These are phyloP conservation scores for Epichloe bromicola DNA, from an alignment of 2,329 filamentous ascomycete genomes.

Conservation along the genomic window DNA sequence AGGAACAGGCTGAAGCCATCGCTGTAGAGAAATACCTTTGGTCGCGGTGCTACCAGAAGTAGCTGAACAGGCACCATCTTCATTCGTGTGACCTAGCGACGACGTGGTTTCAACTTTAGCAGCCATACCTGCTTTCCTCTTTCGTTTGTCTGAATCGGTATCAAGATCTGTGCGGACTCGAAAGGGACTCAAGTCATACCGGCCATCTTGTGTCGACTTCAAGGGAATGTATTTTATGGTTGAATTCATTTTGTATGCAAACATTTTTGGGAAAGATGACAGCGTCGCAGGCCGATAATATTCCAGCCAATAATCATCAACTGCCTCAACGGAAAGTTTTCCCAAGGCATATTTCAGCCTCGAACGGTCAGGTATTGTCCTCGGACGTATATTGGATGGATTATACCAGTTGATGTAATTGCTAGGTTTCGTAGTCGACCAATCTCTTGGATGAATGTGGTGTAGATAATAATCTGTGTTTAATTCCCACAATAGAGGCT, in stretches of 20 bases:
- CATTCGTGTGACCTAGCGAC: slow-evolving; percentile 15
- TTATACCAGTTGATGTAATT: slow-evolving; percentile 89
- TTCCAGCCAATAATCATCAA: slow-evolving; percentile 95
- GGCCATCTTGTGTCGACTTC: slow-evolving; percentile 56
- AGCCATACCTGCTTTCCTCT: slow-evolving; percentile 52
- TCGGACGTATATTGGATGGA: slow-evolving; percentile 53
- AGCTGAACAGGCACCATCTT: slow-evolving; percentile 28
- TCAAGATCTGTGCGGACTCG: slow-evolving; percentile 57
- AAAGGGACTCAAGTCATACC: slow-evolving; percentile 81
- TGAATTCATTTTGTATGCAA: slow-evolving; percentile 83
- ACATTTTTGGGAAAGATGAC: slow-evolving; percentile 85
- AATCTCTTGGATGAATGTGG: slow-evolving; percentile 67
- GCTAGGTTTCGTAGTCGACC: slow-evolving; percentile 46
- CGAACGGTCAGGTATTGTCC: slow-evolving; percentile 37
- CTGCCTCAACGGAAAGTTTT: slow-evolving; percentile 41
- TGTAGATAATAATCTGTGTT: slow-evolving; percentile 93
- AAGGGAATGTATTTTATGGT: slow-evolving; percentile 74
- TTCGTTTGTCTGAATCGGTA: slow-evolving; percentile 48
- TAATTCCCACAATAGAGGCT: slow-evolving; percentile 95
- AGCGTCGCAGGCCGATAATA: slow-evolving; percentile 84
- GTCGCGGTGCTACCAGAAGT: slow-evolving; percentile 25
- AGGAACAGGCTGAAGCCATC: slow-evolving; percentile 44
- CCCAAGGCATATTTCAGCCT: slow-evolving; percentile 22
- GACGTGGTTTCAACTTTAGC: slow-evolving; percentile 48
- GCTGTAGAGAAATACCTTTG: slow-evolving; percentile 42